These are phyloP conservation scores for Colletotrichum chlorophyti DNA, from an alignment of 2,329 filamentous ascomycete species.

Conservation along the genomic window DNA sequence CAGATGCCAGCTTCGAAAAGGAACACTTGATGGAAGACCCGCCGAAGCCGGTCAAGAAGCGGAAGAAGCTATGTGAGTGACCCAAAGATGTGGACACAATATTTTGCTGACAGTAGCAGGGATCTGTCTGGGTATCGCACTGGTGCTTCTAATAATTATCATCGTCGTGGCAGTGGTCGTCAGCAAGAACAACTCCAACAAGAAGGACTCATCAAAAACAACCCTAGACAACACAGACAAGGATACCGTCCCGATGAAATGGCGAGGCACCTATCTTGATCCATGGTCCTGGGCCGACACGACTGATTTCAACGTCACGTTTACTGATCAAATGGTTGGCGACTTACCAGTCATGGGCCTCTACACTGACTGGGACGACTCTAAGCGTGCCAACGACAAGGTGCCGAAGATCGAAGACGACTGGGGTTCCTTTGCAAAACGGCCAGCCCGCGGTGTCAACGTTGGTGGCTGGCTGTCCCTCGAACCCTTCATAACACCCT, in stretches of 20 bases:
- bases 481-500: constrained; percentile 95
- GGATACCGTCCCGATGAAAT: constrained; percentile 67
- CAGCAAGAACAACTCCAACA: constrained; percentile 61
- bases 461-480: constrained; percentile 92
- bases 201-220: constrained; percentile 37
- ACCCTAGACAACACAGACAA: constrained; percentile 59
- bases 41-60: constrained; percentile 53
- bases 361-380: constrained; percentile 85
- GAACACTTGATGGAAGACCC: constrained; percentile 53
- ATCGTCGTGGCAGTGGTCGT: constrained; percentile 72
- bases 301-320: constrained; percentile 90
- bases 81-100: constrained; percentile 34
- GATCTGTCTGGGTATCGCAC: constrained; percentile 60
- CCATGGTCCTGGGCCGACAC: constrained; percentile 94
- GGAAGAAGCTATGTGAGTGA: constrained; percentile 68
- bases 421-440: constrained; percentile 79
- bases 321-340: constrained; percentile 84
- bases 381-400: constrained; percentile 75
- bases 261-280: constrained; percentile 80
- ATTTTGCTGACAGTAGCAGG: constrained; percentile 46
- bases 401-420: constrained; percentile 78
- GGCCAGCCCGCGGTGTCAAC: constrained; percentile 88
- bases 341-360: constrained; percentile 92
- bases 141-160: constrained; percentile 69
- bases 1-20: constrained; percentile 54